Evolutionary conservation across 2,329 filamentous ascomycete genomes (phyloP), one percentile per base, ranked within the genome.

Genomic region (Sporothrix luriei): DNA sequence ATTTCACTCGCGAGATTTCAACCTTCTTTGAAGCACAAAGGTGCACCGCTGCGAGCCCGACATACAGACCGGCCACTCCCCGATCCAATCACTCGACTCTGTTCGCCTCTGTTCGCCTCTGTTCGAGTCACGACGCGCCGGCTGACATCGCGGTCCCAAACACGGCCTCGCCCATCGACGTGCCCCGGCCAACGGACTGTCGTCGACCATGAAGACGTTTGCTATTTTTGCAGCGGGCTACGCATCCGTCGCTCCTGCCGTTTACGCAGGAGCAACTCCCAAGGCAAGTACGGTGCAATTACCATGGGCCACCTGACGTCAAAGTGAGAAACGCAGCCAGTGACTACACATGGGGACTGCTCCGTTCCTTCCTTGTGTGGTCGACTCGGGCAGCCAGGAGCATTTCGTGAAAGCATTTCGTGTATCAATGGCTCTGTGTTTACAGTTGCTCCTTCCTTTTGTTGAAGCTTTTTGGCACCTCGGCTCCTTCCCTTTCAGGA

Each of bases 221-320:
- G 49, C 68, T 26, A 3, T 68, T 24, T 26, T 71, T 13, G 38
- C 26, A 24, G 57, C 51, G 46, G 66, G 13, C 66, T 66, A 66
- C 26, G 51, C 59, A 40, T 52, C 52, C 14, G 19, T 70, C 64
- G 70, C 57, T 40, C 68, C 70, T 71, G 49, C 68, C 46, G 51
- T 55, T 29, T 46, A 26, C 21, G 55, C 43, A 49, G 68, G 40
- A 29, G 26, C 24, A 7, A 43, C 59, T 38, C 24, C 33, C 43
- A 52, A 71, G 67, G 67, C 62, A 69, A 69, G 67, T 69, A 26
- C 52, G 38, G 48, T 52, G 14, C 10, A 26, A 4, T n/a, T 24
- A 43, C 46, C 9, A 29, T 2, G 4, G 40, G 19, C 40, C 38
- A 26, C 40, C 16, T 2, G 2, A 9, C 11, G 19, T 14, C 29